phyloP scores from a whole-genome alignment of 805 yeast species.

The Metschnikowia gelsemii region DNA sequence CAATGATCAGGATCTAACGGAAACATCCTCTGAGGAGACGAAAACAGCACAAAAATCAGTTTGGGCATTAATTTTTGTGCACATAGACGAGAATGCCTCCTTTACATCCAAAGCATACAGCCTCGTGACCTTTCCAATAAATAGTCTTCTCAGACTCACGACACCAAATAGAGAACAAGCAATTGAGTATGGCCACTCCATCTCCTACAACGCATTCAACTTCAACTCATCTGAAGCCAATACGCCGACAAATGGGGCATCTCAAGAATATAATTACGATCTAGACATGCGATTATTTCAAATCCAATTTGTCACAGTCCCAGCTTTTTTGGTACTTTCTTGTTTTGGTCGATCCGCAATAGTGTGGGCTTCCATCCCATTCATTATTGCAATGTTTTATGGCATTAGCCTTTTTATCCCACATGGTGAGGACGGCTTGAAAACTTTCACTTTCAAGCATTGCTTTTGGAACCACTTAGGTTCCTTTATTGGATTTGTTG shows the following conservation, averaged over 20 bases:
- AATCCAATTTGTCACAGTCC: constrained; percentile 11
- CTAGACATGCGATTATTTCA: constrained; percentile 12
- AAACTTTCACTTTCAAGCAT: constrained; percentile 11
- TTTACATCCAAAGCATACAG: constrained; percentile 3
- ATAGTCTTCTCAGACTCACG: constrained; percentile 15
- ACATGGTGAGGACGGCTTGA: neutral
- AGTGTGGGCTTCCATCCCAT: constrained; percentile 3
- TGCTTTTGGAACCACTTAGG: constrained; percentile 22
- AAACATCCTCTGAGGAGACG: neutral
- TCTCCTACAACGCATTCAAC: constrained; percentile 16
- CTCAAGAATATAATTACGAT: constrained; percentile 9
- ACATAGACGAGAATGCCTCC: constrained; percentile 6
- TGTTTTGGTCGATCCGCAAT: constrained; percentile 7
- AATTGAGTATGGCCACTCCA: constrained; percentile 10
- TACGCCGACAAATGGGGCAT: neutral
- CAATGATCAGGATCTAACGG: neutral
- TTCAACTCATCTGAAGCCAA: constrained; percentile 8
- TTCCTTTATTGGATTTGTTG: constrained; percentile 59
- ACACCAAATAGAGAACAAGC: constrained; percentile 21
- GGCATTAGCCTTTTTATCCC: constrained; percentile 2
- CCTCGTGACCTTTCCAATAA: constrained; percentile 14
- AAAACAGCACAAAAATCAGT: neutral
- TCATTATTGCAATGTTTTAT: constrained; percentile 1
- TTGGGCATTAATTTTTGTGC: constrained; percentile 12
- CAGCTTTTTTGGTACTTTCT: constrained; percentile 7